Base-by-base conservation (phyloP, 257 asterid genomes). In the Ligustrum vulgare region DNA sequence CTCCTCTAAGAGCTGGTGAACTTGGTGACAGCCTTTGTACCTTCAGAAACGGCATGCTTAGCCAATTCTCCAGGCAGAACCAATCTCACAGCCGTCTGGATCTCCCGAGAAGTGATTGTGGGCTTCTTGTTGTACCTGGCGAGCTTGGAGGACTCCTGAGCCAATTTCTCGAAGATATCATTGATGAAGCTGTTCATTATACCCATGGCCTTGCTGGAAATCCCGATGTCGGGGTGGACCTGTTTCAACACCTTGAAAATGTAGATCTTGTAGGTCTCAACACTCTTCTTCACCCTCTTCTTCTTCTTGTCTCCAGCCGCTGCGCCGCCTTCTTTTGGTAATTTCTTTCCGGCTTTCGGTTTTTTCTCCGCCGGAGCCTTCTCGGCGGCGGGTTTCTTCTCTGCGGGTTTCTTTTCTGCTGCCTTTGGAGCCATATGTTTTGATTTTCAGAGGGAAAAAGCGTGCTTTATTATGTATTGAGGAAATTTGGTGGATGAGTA, bases 201-300 rank as follows among this genome's bases (percentile, higher is more conserved):
- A 54, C 63, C 63, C 63, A 54, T 54, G 25, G 63, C 63, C 28
- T 54, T 54, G 63, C 25, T 54, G 9, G 63, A 54, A 54, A 54
- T 54, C n/a, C 63, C 63, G 0, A 54, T 54, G 10, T 54, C 63
- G 1, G 25, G 63, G 25, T 54, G 63, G 4, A 54, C 63, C 25
- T 54, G 63, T 7, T 54, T 54, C 63, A 54, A 54, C 63, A 54
- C 63, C 63, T 54, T 54, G 63, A 54, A 54, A 11, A 54, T 54
- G 25, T 54, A 54, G 63, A 54, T 54, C 63, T 54, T 54, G 63
- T 54, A 54, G 63, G 63, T 54, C 63, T 54, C 63, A 7, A n/a
- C 20, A 54, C 63, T 54, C 63, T 54, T 54, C 63, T 54, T 54
- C 63, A 1, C 4, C 28, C 63, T 25, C 63, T 54, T 54, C 63